Evolutionary conservation across 2,329 filamentous ascomycete species (phyloP).

Genomic region (Cladosporium phlei): DNA sequence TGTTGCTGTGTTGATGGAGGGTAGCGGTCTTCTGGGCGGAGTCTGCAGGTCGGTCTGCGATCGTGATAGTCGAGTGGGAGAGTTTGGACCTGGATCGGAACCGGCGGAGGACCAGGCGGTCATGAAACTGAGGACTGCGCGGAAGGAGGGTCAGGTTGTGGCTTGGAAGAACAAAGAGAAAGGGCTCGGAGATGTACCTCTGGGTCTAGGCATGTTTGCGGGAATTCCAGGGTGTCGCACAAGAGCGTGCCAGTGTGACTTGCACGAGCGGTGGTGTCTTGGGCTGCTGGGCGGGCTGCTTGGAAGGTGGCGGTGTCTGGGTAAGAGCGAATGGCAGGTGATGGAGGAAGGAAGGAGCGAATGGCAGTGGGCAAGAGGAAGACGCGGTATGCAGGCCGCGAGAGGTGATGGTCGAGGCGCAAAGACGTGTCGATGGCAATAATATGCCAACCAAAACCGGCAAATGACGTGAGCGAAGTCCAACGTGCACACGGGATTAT

Average conservation of each 20-base stretch:
- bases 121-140: conserved; percentile 15
- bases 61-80: conserved; percentile 3
- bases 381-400: no score
- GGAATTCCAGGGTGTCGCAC: conserved; percentile 9
- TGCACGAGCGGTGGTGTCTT: neutral
- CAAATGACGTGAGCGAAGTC: no score
- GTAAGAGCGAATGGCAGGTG: neutral
- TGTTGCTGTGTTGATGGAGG: conserved; percentile 24
- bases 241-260: conserved; percentile 11
- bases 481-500: no score
- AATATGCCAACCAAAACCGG: no score
- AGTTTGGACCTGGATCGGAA: conserved; percentile 6
- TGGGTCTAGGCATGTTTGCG: conserved; percentile 13
- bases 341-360: no score
- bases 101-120: conserved; percentile 9
- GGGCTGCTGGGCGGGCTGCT: neutral
- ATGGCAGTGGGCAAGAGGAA: no score
- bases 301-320: conserved; percentile 4
- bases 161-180: conserved; percentile 5
- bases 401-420: no score
- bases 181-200: conserved; percentile 6
- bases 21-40: conserved; percentile 17
- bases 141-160: neutral
- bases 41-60: conserved; percentile 12
- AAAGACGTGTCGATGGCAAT: no score